Percentiles rank a stretch among this genome's conserved stretches.
Evolutionary conservation across 768 basidiomycete species (phyloP).

Genomic region (Russula lepida): DNA sequence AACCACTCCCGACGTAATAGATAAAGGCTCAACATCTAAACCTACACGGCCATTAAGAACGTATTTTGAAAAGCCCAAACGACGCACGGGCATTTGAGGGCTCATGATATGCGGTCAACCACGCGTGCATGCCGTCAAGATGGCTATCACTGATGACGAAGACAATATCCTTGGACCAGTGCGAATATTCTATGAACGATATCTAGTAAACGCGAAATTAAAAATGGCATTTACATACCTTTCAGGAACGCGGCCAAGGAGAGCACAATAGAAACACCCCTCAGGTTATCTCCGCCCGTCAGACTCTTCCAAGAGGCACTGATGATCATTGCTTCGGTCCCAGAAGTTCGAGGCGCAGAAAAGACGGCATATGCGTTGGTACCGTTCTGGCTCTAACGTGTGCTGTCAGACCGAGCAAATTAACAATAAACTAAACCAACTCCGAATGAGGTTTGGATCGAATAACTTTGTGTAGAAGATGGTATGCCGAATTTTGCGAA

Average conservation of each 20-base stretch:
- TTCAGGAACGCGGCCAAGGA: constrained; percentile 78
- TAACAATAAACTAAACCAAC: constrained; percentile 32
- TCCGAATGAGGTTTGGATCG: constrained; percentile 41
- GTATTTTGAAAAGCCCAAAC: not conserved
- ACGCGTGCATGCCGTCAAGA: constrained; percentile 88
- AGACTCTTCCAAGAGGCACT: constrained; percentile 85
- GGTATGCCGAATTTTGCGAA: constrained; percentile 70
- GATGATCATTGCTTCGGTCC: constrained; percentile 85
- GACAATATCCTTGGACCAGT: constrained; percentile 93
- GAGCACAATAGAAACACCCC: constrained; percentile 81
- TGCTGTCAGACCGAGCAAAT: constrained; percentile 2
- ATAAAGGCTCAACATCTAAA: constrained; percentile 53
- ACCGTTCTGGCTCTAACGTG: constrained; percentile 45
- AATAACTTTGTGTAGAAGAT: constrained; percentile 61
- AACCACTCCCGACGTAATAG: constrained; percentile 72
- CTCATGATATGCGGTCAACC: constrained; percentile 79
- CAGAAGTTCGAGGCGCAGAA: constrained; percentile 83
- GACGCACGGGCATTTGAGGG: constrained; percentile 52
- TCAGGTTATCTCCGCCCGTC: constrained; percentile 61
- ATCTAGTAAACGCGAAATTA: not conserved
- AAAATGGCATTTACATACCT: constrained; percentile 39
- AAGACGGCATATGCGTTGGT: constrained; percentile 78
- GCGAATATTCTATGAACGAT: constrained; percentile 53
- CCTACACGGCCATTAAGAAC: constrained; percentile 34
- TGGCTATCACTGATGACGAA: constrained; percentile 86